Conservation (phyloP, 306 rosid species). For the Gastrolobium bilobum region DNA sequence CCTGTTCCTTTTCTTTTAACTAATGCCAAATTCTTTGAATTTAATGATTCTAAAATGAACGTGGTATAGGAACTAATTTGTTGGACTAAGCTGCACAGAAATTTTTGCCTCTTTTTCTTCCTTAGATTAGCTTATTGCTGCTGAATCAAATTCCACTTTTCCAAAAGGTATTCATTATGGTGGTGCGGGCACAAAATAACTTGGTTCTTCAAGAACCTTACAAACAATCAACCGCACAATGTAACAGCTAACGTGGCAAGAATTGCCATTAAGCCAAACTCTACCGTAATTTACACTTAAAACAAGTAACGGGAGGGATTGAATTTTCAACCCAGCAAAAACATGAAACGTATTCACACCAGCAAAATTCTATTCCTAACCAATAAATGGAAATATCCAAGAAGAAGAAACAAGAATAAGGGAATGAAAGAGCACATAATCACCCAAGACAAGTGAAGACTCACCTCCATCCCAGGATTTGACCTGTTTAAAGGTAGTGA, state of each 20-base stretch:
- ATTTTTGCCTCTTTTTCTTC: constrained; percentile 1
- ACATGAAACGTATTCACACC: constrained; percentile 41
- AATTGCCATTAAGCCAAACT: constrained; percentile 17
- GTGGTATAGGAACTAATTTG: constrained; percentile 1
- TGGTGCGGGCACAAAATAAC: background rate
- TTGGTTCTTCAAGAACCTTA: background rate
- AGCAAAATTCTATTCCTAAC: constrained; percentile 42
- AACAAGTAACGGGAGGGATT: constrained; percentile 30
- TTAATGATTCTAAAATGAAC: background rate
- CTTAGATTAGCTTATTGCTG: background rate
- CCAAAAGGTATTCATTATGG: constrained; percentile 22
- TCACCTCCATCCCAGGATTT: too few relatives aligned
- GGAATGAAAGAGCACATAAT: background rate
- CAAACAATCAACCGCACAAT: background rate
- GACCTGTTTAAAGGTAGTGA: too few relatives aligned
- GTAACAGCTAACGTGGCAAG: background rate
- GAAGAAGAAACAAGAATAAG: background rate
- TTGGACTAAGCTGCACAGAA: constrained; percentile 9
- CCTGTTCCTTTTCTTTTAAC: background rate
- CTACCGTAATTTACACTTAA: constrained; percentile 43
- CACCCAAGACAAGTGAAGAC: too few relatives aligned
- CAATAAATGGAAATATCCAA: constrained; percentile 21
- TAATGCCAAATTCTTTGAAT: background rate
- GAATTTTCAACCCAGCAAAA: constrained; percentile 21
- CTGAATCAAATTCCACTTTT: constrained; percentile 2